Evolutionary conservation across 345 rosid species (phyloP), one percentile per base, ranked within the genome.

Genomic region (Bruguiera parviflora): DNA sequence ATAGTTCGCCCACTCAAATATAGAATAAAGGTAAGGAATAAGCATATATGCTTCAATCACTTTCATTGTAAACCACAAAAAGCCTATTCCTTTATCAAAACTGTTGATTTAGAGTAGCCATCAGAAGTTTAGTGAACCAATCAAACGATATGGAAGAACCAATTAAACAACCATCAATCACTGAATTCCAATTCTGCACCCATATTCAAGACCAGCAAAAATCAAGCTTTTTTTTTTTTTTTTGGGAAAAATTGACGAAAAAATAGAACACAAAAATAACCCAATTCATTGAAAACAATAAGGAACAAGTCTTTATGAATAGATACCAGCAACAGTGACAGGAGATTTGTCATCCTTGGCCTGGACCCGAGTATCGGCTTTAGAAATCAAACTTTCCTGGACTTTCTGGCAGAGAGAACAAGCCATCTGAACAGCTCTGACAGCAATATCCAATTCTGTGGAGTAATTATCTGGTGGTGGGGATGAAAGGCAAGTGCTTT

Each of bases 381-480:
- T 81, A 2, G 83, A 70, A 69, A 85, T 66, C 76, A 85, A 71
- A 27, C 68, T 71, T 13, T 73, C 82, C 59, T 85, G 86, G 70
- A 81, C 82, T 71, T 71, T 79, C 68, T 83, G 85, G 63, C 85
- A 85, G 10, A 85, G 79, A 51, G 75, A 83, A 63, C 86, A 85
- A 7, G 86, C 86, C 82, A 81, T 79, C 68, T 83, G 89, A 11
- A 85, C 84, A 61, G 84, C 86, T 67, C 81, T 75, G 58, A 85
- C 85, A 51, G 84, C 89, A 71, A 79, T 66, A 52, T 81, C 82
- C 73, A 83, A 47, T 75, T 85, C 89, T 61, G 72, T 66, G n/a
- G 74, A 68, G 68, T 80, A 77, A 0, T 51, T 71, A 0, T 67
- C 76, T 22, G 76, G 52, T 43, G 33, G 58, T 31, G n/a, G 11